Percentiles rank a stretch among this genome's conserved stretches.
Conservation (phyloP, 1,284 basidiomycete genomes). For the Leccinum pseudoinsigne region DNA sequence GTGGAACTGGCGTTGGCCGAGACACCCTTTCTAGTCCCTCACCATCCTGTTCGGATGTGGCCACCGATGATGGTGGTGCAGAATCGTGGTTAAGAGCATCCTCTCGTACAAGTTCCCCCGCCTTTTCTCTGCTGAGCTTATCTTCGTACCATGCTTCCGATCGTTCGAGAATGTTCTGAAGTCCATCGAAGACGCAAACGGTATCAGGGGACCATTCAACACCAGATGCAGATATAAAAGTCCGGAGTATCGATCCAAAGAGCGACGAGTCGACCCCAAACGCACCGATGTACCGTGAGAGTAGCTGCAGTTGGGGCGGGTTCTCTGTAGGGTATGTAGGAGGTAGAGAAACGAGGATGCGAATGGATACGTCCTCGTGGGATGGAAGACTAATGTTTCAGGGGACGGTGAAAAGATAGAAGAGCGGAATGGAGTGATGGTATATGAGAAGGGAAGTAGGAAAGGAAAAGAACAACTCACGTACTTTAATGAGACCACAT, state of each 20-base stretch:
- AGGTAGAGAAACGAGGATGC: constrained; percentile 74
- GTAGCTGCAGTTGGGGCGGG: constrained; percentile 81
- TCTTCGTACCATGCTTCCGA: constrained; percentile 73
- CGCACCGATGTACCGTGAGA: constrained; percentile 84
- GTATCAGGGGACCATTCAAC: constrained; percentile 73
- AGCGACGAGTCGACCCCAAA: constrained; percentile 71
- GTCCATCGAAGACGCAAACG: constrained; percentile 87
- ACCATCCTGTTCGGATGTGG: constrained; percentile 3
- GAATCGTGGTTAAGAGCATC: constrained; percentile 42
- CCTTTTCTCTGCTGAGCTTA: constrained; percentile 55
- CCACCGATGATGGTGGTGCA: constrained; percentile 12
- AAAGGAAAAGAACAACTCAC: constrained; percentile 14
- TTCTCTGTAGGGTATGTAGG: constrained; percentile 67
- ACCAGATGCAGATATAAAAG: constrained; percentile 77
- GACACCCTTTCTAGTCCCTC: constrained; percentile 1
- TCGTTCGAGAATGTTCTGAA: constrained; percentile 74
- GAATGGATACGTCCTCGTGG: constrained; percentile 56
- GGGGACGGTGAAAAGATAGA: constrained; percentile 37
- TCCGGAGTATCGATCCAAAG: constrained; percentile 79
- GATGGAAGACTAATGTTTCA: constrained; percentile 37
- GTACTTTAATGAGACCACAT: constrained; percentile 57
- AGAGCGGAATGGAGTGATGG: constrained; percentile 1
- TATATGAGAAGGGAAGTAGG: neutral
- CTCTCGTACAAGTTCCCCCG: constrained; percentile 58
- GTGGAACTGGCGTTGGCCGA: constrained; percentile 1